Evolutionary conservation across 805 yeast genomes (phyloP).

Genomic region (Jamesozyma spencerorum): DNA sequence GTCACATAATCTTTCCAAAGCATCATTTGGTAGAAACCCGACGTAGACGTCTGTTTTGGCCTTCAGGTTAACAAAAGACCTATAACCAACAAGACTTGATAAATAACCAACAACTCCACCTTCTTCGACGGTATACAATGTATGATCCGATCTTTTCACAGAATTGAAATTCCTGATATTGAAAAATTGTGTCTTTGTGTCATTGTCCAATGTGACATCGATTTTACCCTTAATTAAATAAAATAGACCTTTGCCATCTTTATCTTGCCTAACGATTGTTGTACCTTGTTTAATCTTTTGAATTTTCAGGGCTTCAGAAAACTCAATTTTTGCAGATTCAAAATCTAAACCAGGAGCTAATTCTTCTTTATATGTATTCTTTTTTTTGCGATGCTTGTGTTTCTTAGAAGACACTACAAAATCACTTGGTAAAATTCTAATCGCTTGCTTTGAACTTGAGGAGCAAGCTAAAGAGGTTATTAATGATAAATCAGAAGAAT

Average conservation of each 20-base stretch:
- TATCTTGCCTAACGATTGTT: conserved; percentile 52
- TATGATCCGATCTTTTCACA: conserved; percentile 1
- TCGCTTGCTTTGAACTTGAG: conserved; percentile 12
- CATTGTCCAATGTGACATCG: conserved; percentile 38
- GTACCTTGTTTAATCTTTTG: conserved; percentile 44
- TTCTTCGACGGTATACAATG: conserved; percentile 48
- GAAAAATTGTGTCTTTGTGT: not conserved
- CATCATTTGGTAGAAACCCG: conserved; percentile 59
- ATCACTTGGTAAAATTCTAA: conserved; percentile 22
- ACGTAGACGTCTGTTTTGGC: conserved; percentile 56
- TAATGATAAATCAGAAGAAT: conserved; percentile 13
- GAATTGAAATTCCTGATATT: not conserved
- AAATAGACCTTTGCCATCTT: conserved; percentile 62
- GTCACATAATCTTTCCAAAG: conserved; percentile 60
- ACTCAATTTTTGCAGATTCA: conserved; percentile 44
- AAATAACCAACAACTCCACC: conserved; percentile 88
- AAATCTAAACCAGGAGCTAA: conserved; percentile 32
- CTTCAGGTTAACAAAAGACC: conserved; percentile 62
- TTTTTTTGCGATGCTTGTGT: conserved; percentile 12
- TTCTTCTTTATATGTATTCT: conserved; percentile 15
- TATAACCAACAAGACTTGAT: conserved; percentile 69
- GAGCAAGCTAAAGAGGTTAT: conserved; percentile 11
- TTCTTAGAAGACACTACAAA: conserved; percentile 12
- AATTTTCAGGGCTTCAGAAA: conserved; percentile 53
- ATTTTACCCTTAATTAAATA: conserved; percentile 73